Evolutionary conservation across 2,329 filamentous ascomycete genomes (phyloP), one percentile per base, ranked within the genome.

Genomic region (Fusarium annulatum): DNA sequence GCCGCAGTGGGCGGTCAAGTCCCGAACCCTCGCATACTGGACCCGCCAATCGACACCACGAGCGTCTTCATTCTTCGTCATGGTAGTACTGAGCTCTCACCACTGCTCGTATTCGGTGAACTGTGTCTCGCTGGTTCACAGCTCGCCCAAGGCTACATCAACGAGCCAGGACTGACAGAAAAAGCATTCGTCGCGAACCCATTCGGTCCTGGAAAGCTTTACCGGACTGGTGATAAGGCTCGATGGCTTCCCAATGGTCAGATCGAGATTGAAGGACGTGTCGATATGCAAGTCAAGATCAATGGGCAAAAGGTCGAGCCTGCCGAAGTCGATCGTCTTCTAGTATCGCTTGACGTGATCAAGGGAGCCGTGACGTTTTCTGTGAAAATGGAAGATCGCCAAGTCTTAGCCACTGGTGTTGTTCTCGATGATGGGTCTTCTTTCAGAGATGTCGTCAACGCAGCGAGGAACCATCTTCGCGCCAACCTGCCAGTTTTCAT

Each of bases 221-320:
- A 72, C 34, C 46, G 75, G 2, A 77, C 75, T 9, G 75, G 75
- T 5, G 75, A 77, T 5, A 61, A 71, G n/a, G 75, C 71, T 19
- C 57, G 71, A 15, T 60, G 61, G 52, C 62, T 71, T 6, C 55
- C 61, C 1, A 61, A 59, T 36, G 71, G 71, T 0, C 64, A 63
- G n/a, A 67, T 78, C 23, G 72, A 77, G 42, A 71, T 74, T 34
- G 61, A 71, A 23, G 71, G 77, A 10, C 73, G 77, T 28, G 56
- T 72, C 5, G 77, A 78, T 39, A 71, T 71, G 15, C 76, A 78
- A 36, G 72, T 74, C 34, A 78, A 78, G 58, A 78, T 77, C 28
- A 66, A 70, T n/a, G 74, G 75, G 5, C 68, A 74, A 30, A 73
- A 69, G 19, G 66, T 77, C 38, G 68, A 71, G 8, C 68, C 68